A percentile compares a stretch with the other conserved stretches of the same genome.
Conservation (phyloP, 768 basidiomycete genomes). For the Agaricus subrufescens region DNA sequence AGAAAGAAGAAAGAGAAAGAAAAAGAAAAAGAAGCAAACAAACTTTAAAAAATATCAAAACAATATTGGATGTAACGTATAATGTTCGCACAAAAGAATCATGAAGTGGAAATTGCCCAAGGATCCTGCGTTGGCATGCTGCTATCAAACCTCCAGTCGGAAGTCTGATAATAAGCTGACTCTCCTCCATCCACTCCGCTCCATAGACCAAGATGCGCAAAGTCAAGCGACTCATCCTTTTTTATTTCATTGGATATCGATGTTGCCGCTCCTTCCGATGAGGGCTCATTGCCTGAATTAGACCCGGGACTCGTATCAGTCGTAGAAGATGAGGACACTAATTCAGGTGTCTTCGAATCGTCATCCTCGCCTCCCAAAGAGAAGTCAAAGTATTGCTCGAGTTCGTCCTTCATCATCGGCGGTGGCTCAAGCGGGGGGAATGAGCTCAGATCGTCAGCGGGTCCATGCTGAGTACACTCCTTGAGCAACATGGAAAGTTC, state of each 20-base stretch:
- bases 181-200: constrained; percentile 77
- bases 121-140: constrained; percentile 61
- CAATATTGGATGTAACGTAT: constrained; percentile 28
- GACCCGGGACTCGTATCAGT: constrained; percentile 78
- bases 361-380: constrained; percentile 57
- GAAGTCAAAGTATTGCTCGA: constrained; percentile 66
- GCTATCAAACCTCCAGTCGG: constrained; percentile 72
- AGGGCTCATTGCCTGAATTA: constrained; percentile 29
- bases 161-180: constrained; percentile 57
- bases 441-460: constrained; percentile 23
- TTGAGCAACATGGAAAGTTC: constrained; percentile 63
- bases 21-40: constrained; percentile 13
- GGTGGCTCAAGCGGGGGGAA: constrained; percentile 19
- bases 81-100: constrained; percentile 22
- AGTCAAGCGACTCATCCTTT: constrained; percentile 49
- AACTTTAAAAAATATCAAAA: constrained; percentile 11
- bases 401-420: constrained; percentile 38
- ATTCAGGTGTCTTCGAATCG: constrained; percentile 66
- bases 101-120: constrained; percentile 70
- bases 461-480: constrained; percentile 36
- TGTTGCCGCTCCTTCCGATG: background rate
- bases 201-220: constrained; percentile 54
- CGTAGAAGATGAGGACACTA: constrained; percentile 64
- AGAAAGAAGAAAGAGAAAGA: constrained; percentile 6
- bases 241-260: constrained; percentile 38